These are phyloP conservation scores for Penicillium canescens DNA, from an alignment of 495 filamentous ascomycete genomes.

Conservation along the genomic window DNA sequence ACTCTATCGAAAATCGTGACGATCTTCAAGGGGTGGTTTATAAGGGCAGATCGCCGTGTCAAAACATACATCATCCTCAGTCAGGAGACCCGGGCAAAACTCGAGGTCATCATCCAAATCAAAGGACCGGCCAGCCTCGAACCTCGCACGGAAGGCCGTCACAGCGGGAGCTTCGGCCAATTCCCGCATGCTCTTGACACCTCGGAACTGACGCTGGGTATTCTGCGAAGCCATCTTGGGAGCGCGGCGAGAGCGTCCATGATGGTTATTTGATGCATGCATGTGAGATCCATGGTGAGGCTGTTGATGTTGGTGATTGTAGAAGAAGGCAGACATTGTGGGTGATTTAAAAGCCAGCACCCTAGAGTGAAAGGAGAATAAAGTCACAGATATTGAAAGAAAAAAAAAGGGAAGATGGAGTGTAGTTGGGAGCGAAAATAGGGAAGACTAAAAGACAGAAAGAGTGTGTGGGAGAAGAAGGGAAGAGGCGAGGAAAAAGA, in stretches of 20 bases:
- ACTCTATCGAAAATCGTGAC: neutral
- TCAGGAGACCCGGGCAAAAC: constrained; percentile 92
- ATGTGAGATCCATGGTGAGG: constrained; percentile 50
- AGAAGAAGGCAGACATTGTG: constrained; percentile 80
- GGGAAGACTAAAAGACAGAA: constrained; percentile 28
- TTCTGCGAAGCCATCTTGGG: constrained; percentile 81
- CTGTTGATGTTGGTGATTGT: constrained; percentile 58
- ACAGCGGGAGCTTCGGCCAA: constrained; percentile 74
- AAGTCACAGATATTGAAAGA: constrained; percentile 39
- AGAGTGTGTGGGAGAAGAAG: constrained; percentile 20
- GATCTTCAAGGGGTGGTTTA: constrained; percentile 9
- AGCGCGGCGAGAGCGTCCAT: constrained; percentile 84
- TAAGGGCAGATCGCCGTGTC: constrained; percentile 7
- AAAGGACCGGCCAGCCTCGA: constrained; percentile 91
- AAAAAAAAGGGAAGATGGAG: constrained; percentile 29
- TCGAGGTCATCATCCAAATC: constrained; percentile 96
- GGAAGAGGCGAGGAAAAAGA: constrained; percentile 25
- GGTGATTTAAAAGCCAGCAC: constrained; percentile 20
- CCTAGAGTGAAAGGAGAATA: constrained; percentile 26
- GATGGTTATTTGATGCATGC: constrained; percentile 66
- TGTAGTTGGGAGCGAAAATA: constrained; percentile 30
- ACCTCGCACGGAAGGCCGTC: constrained; percentile 75
- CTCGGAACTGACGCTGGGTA: constrained; percentile 81
- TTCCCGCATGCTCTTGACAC: constrained; percentile 84
- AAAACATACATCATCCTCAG: constrained; percentile 90